phyloP scores from a whole-genome alignment of 2,329 filamentous ascomycete species.

The Fusarium nodosum region DNA sequence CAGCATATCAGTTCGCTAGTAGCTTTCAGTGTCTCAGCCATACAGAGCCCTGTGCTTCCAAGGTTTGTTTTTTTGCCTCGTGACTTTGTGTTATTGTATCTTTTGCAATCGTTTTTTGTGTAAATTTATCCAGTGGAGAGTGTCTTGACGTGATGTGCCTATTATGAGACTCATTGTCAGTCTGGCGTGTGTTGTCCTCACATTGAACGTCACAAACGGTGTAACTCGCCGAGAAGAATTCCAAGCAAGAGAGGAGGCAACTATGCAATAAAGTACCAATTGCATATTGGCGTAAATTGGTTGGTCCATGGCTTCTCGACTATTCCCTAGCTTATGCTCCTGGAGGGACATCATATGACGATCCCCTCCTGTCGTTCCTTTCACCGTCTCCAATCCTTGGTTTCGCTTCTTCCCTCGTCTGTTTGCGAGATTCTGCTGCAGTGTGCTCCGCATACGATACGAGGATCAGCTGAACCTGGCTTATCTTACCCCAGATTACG shows the following conservation, averaged over 20 bases:
- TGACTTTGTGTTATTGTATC: background rate
- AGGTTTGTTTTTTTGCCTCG: constrained; percentile 16
- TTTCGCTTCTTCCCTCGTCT: constrained; percentile 1
- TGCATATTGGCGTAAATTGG: constrained; percentile 18
- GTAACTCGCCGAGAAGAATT: background rate
- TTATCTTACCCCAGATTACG: background rate
- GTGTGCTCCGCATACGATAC: background rate
- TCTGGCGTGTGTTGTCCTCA: background rate
- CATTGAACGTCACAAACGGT: background rate
- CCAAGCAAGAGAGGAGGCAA: background rate
- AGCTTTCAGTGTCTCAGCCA: constrained; percentile 11
- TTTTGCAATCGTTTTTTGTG: background rate
- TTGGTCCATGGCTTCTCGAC: constrained; percentile 22
- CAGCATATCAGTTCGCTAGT: constrained; percentile 8
- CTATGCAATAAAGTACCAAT: background rate
- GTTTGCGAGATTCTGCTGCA: background rate
- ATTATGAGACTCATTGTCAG: background rate
- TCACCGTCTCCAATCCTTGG: constrained; percentile 29
- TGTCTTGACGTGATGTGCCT: background rate
- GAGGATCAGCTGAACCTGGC: constrained; percentile 10
- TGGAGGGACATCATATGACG: constrained; percentile 46
- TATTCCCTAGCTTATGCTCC: constrained; percentile 1
- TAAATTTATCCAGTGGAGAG: background rate
- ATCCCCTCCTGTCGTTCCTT: constrained; percentile 41
- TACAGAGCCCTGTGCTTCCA: constrained; percentile 9